Percentiles rank a stretch among this genome's conserved stretches.
These are phyloP conservation scores for Talaromyces albobiverticillius DNA, from an alignment of 2,329 filamentous ascomycete genomes.

Conservation along the genomic window DNA sequence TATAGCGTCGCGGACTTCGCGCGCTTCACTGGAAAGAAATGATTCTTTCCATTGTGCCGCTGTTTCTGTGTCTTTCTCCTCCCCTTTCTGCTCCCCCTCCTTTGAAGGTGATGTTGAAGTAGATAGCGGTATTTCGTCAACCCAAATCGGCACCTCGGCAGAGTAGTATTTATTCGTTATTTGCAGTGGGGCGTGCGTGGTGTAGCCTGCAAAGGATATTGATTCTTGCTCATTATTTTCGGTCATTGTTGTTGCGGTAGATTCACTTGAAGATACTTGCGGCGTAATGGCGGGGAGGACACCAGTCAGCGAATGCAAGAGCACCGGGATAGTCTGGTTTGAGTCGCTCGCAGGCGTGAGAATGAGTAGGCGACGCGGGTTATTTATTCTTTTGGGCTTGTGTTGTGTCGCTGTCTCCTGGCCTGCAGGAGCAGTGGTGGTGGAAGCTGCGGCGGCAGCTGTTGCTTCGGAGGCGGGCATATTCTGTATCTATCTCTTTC, in stretches of 20 bases:
- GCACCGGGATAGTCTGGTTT: constrained; percentile 32
- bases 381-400: constrained; percentile 27
- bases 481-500: too few relatives aligned
- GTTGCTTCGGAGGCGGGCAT: constrained; percentile 8
- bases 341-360: constrained; percentile 37
- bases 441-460: neutral
- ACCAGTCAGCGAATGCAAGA: constrained; percentile 37
- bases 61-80: constrained; percentile 1
- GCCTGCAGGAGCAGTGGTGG: constrained; percentile 4
- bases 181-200: constrained; percentile 41
- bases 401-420: neutral
- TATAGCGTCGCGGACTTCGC: constrained; percentile 44
- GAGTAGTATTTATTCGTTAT: constrained; percentile 44
- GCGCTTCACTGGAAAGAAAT: constrained; percentile 41
- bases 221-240: neutral
- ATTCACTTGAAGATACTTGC: neutral
- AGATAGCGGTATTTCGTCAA: constrained; percentile 41
- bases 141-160: constrained; percentile 45
- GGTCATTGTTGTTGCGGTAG: constrained; percentile 9
- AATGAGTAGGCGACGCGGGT: constrained; percentile 42
- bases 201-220: constrained; percentile 44
- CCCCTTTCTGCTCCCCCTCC: neutral
- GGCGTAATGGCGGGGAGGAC: constrained; percentile 6
- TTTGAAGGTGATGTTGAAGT: neutral
- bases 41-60: constrained; percentile 36